Evolutionary conservation across 2,329 filamentous ascomycete genomes (phyloP).

Genomic region (Cryoendolithus antarcticus): DNA sequence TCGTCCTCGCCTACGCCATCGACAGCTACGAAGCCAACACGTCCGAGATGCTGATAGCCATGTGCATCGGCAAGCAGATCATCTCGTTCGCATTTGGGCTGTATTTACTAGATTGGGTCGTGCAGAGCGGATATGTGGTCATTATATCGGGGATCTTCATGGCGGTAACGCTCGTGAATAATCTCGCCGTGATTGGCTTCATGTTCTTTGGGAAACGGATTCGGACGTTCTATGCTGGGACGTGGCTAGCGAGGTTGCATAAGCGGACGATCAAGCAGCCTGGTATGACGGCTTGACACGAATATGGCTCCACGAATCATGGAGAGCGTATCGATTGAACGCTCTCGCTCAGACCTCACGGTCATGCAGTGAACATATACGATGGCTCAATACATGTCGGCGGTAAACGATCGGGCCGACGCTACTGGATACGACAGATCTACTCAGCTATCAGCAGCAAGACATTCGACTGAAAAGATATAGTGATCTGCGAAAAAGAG

Average conservation of each 20-base stretch:
- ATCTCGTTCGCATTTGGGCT: constrained; percentile 24
- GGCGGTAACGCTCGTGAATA: constrained; percentile 23
- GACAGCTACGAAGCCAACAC: constrained; percentile 47
- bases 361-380: too few species aligned
- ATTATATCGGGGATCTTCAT: constrained; percentile 25
- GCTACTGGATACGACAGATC: too few species aligned
- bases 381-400: too few species aligned
- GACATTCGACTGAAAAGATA: too few species aligned
- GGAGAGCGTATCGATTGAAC: neutral
- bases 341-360: neutral
- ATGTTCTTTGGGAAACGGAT: constrained; percentile 25
- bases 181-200: constrained; percentile 22
- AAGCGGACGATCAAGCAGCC: constrained; percentile 9
- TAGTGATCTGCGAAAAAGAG: too few species aligned
- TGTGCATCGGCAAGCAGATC: constrained; percentile 25
- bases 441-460: too few species aligned
- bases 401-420: too few species aligned
- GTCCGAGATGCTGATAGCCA: constrained; percentile 47
- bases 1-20: constrained; percentile 49
- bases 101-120: constrained; percentile 26
- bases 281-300: constrained; percentile 10
- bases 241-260: constrained; percentile 23
- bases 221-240: constrained; percentile 17
- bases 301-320: neutral
- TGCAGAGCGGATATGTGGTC: constrained; percentile 21